Evolutionary conservation across 768 basidiomycete species (phyloP).

Genomic region (Suillus subluteus): DNA sequence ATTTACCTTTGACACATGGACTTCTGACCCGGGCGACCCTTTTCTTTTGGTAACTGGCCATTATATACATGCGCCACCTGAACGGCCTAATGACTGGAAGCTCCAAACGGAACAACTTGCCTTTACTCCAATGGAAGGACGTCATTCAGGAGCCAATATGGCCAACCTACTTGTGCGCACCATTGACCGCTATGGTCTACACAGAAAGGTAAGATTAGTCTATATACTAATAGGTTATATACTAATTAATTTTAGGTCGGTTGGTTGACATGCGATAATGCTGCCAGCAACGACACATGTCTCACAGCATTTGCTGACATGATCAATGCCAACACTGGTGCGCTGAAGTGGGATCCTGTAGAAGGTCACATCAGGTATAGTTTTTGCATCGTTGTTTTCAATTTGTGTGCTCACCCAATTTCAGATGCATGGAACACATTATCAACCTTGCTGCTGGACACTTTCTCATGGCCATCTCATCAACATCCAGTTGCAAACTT

Average conservation of each 20-base stretch:
- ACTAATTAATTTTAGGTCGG: background rate
- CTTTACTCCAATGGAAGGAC: conserved; percentile 11
- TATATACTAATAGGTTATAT: too few species aligned
- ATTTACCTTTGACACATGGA: conserved; percentile 22
- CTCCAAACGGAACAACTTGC: conserved; percentile 14
- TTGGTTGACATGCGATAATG: background rate
- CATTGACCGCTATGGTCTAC: conserved; percentile 21
- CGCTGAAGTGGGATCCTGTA: too few species aligned
- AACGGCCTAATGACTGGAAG: conserved; percentile 11
- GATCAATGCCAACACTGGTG: too few species aligned
- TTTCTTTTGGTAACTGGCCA: conserved; percentile 24
- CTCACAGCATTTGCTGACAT: background rate
- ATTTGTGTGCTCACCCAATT: too few species aligned
- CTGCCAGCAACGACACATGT: background rate
- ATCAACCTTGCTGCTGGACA: conserved; percentile 32
- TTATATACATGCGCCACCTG: conserved; percentile 11
- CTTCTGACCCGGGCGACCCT: conserved; percentile 18
- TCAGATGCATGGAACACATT: conserved; percentile 39
- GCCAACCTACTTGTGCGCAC: conserved; percentile 14
- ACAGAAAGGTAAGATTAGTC: background rate
- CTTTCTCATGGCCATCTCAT: conserved; percentile 31
- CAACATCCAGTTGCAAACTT: conserved; percentile 12
- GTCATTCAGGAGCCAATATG: conserved; percentile 24
- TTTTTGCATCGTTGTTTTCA: too few species aligned
- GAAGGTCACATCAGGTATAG: background rate